These are phyloP conservation scores for Pseudoturritis turrita DNA, from an alignment of 345 rosid genomes.

Conservation along the genomic window DNA sequence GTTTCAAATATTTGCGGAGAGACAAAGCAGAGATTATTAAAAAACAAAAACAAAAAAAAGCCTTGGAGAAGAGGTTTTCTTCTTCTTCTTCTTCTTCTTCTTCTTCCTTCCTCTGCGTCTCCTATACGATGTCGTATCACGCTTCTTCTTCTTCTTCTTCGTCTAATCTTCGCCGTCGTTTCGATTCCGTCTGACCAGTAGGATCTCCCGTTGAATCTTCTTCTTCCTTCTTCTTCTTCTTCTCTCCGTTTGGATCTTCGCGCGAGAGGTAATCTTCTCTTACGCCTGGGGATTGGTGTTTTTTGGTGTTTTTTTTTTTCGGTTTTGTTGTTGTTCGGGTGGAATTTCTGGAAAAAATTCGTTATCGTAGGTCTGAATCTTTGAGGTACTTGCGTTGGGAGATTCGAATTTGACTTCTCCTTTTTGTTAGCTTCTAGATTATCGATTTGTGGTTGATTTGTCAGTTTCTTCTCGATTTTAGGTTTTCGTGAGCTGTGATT, in stretches of 20 bases:
- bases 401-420: conserved; percentile 17
- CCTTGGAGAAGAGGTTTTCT: conserved; percentile 42
- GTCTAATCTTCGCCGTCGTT: conserved; percentile 7
- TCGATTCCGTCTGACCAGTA: conserved; percentile 22
- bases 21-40: background rate
- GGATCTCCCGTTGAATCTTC: conserved; percentile 3
- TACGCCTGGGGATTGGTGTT: background rate
- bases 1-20: conserved; percentile 43
- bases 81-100: background rate
- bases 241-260: conserved; percentile 12
- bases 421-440: conserved; percentile 11
- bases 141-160: background rate
- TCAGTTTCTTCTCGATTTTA: conserved; percentile 6
- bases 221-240: too few relatives aligned
- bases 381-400: background rate
- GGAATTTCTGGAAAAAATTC: background rate
- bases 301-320: background rate
- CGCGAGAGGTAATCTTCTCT: conserved; percentile 17
- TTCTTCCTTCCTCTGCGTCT: background rate
- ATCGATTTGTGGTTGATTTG: conserved; percentile 1
- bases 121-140: background rate
- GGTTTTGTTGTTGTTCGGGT: background rate
- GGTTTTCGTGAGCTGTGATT: background rate
- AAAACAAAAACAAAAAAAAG: background rate
- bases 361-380: background rate